phyloP scores from a whole-genome alignment of 2,329 filamentous ascomycete genomes.

The Microdochium bolleyi region DNA sequence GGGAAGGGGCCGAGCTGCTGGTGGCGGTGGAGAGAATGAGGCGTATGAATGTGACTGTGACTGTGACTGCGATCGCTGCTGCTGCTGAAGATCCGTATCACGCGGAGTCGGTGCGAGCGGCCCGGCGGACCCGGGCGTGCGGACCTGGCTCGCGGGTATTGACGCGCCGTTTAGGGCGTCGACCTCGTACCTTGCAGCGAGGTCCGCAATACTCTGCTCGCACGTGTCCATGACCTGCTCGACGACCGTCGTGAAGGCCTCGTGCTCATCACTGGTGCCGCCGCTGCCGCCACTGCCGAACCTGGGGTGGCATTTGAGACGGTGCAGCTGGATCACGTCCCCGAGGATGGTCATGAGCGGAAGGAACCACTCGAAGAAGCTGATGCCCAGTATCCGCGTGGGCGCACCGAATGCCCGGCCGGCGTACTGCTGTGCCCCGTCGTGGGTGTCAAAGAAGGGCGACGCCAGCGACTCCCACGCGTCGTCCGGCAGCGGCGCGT shows the following conservation, averaged over 20 bases:
- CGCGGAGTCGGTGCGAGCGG: background rate
- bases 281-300: background rate
- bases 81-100: background rate
- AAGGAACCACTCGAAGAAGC: constrained; percentile 87
- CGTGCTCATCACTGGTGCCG: background rate
- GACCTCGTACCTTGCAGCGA: background rate
- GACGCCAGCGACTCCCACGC: constrained; percentile 80
- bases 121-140: background rate
- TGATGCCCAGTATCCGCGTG: constrained; percentile 51
- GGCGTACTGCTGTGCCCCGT: constrained; percentile 23
- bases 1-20: background rate
- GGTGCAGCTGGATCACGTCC: constrained; percentile 83
- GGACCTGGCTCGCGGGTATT: background rate
- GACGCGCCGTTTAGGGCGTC: background rate
- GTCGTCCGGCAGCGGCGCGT: constrained; percentile 75
- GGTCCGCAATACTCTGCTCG: background rate
- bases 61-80: background rate
- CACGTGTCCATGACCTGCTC: background rate
- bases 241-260: background rate
- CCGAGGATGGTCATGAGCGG: constrained; percentile 89
- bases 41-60: background rate
- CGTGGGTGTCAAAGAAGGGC: constrained; percentile 54
- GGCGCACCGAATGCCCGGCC: constrained; percentile 60
- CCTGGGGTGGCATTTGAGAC: background rate
- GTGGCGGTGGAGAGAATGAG: background rate